phyloP scores from a whole-genome alignment of 2,329 filamentous ascomycete species.

The Neofusicoccum cordaticola region DNA sequence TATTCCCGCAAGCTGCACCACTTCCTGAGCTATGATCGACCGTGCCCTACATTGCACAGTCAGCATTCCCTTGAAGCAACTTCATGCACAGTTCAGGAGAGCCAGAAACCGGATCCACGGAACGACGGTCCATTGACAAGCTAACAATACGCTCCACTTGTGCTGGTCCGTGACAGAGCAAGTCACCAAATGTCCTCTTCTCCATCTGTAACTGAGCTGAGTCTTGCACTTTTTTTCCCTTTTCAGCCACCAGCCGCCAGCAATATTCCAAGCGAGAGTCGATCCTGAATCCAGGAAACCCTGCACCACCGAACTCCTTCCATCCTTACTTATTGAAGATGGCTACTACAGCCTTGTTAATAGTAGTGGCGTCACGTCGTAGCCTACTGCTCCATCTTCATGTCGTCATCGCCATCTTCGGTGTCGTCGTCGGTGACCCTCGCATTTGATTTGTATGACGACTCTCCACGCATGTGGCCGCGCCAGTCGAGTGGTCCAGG shows the following conservation, averaged over 20 bases:
- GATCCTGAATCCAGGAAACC: not conserved
- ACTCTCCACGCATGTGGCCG: conserved; percentile 8
- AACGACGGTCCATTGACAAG: not conserved
- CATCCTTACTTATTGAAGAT: not conserved
- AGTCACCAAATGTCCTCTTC: not conserved
- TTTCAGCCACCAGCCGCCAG: not conserved
- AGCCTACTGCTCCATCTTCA: not conserved
- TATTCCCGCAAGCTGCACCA: no score
- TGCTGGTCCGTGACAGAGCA: not conserved
- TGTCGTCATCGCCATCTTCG: not conserved
- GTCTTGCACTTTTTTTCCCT: not conserved
- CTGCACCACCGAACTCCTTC: not conserved
- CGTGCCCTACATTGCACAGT: no score
- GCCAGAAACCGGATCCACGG: not conserved
- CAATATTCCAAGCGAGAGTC: not conserved
- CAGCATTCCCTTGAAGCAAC: no score
- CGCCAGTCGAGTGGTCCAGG: conserved; percentile 5
- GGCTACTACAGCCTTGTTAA: no score
- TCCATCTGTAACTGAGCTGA: not conserved
- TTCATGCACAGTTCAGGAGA: not conserved
- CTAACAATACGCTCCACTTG: not conserved
- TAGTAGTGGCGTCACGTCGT: not conserved
- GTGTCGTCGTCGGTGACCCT: conserved; percentile 1
- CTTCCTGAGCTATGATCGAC: no score
- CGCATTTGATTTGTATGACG: not conserved